Percentiles rank a stretch among this genome's conserved stretches.
phyloP scores from a whole-genome alignment of 2,329 filamentous ascomycete species.

The Macrophomina phaseolina region DNA sequence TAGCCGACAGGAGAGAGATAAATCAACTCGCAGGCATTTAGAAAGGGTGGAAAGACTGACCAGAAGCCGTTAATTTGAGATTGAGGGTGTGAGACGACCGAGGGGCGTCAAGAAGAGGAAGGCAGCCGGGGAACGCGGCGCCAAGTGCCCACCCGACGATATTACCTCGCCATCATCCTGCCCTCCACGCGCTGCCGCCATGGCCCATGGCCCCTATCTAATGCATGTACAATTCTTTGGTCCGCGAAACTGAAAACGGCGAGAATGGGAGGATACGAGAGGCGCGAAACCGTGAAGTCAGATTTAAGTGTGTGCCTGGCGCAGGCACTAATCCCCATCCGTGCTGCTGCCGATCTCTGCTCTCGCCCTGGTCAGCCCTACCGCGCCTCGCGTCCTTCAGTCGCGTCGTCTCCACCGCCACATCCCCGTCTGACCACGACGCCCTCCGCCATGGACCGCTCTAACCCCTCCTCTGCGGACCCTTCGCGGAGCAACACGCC shows the following conservation, averaged over 20 bases:
- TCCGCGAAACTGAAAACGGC: background rate
- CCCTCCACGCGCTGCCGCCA: no score
- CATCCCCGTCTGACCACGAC: background rate
- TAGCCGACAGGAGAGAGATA: conserved; percentile 41
- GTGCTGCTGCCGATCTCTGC: conserved; percentile 1
- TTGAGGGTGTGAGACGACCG: background rate
- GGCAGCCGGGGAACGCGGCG: background rate
- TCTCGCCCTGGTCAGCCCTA: conserved; percentile 11
- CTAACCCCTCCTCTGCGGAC: conserved; percentile 32
- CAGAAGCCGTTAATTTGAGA: background rate
- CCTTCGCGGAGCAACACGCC: conserved; percentile 50
- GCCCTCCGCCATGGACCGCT: conserved; percentile 30
- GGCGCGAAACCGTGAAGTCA: background rate
- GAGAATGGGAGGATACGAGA: no score
- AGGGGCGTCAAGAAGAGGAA: background rate
- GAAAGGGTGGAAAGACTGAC: background rate
- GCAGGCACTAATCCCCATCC: conserved; percentile 18
- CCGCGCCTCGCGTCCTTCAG: background rate
- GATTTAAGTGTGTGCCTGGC: conserved; percentile 21
- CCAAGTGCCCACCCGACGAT: background rate
- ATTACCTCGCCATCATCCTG: no score
- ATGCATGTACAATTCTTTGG: no score
- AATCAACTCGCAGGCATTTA: no score
- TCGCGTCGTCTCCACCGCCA: background rate
- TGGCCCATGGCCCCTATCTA: no score